phyloP scores from a whole-genome alignment of 768 basidiomycete species.

The Mycena maculata region DNA sequence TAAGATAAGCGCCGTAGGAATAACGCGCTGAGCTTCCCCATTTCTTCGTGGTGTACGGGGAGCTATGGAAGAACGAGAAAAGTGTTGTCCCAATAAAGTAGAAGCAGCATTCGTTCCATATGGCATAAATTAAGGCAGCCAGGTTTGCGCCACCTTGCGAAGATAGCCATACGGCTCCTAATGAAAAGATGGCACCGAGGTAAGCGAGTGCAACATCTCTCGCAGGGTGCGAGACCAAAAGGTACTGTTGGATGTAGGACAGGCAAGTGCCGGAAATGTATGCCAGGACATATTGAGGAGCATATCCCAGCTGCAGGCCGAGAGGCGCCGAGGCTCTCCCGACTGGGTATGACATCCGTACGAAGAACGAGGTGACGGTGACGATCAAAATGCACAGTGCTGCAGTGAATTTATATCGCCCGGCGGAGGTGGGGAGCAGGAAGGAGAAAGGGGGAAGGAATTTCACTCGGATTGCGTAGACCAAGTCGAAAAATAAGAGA shows the following conservation, averaged over 20 bases:
- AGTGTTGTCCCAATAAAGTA: constrained; percentile 31
- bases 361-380: constrained; percentile 23
- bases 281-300: constrained; percentile 30
- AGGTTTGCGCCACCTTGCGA: constrained; percentile 9
- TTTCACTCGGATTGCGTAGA: constrained; percentile 22
- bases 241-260: constrained; percentile 24
- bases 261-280: constrained; percentile 29
- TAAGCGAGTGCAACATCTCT: constrained; percentile 17
- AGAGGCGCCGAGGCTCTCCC: constrained; percentile 14
- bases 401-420: constrained; percentile 11
- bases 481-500: constrained; percentile 31
- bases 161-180: background rate
- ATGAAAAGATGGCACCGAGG: constrained; percentile 17
- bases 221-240: constrained; percentile 21
- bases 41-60: constrained; percentile 10
- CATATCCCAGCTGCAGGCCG: constrained; percentile 22
- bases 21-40: constrained; percentile 28
- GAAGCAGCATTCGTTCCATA: constrained; percentile 30
- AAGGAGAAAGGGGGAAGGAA: constrained; percentile 18
- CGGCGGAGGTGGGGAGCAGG: constrained; percentile 18
- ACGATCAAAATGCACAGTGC: constrained; percentile 9
- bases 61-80: constrained; percentile 25
- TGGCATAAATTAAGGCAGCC: constrained; percentile 18
- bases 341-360: constrained; percentile 25
- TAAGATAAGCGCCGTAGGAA: constrained; percentile 28